Percentiles rank a stretch among this genome's conserved stretches.
Evolutionary conservation across 768 basidiomycete genomes (phyloP).

Genomic region (Leccinum truebloodii): DNA sequence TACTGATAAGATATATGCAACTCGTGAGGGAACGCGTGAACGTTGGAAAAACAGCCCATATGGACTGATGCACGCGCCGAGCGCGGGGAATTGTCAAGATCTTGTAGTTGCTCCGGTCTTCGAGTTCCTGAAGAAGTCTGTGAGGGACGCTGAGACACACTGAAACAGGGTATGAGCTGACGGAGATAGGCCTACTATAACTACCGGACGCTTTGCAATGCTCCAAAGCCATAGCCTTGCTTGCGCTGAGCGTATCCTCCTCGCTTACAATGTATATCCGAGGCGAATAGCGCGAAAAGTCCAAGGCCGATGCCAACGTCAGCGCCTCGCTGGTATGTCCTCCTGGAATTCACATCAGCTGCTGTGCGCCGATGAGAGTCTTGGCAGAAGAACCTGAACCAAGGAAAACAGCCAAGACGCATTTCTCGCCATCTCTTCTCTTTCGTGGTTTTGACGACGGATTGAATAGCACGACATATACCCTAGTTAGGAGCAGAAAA

Average conservation of each 20-base stretch:
- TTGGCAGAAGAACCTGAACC: constrained; percentile 73
- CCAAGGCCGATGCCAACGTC: constrained; percentile 66
- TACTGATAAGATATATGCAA: constrained; percentile 61
- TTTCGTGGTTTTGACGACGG: constrained; percentile 13
- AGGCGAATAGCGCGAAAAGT: constrained; percentile 72
- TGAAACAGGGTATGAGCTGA: constrained; percentile 13
- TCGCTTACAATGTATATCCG: constrained; percentile 82
- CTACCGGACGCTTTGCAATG: constrained; percentile 16
- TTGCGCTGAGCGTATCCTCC: constrained; percentile 76
- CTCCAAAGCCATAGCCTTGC: constrained; percentile 73
- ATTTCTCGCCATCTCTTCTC: constrained; percentile 29
- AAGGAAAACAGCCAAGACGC: constrained; percentile 78
- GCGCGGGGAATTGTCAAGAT: constrained; percentile 83
- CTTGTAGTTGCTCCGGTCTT: constrained; percentile 35
- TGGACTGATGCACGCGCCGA: constrained; percentile 79
- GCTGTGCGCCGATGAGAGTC: constrained; percentile 5
- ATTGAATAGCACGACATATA: constrained; percentile 19
- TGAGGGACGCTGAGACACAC: constrained; percentile 14
- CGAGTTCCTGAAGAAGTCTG: constrained; percentile 7
- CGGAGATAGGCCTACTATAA: constrained; percentile 6
- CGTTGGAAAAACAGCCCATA: constrained; percentile 68
- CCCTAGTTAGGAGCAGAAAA: constrained; percentile 22
- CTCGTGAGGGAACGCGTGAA: constrained; percentile 58
- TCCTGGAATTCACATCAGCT: constrained; percentile 48
- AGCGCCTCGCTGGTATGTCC: constrained; percentile 93